phyloP scores from a whole-genome alignment of 2,329 filamentous ascomycete species.

The Trichoderma sp. region DNA sequence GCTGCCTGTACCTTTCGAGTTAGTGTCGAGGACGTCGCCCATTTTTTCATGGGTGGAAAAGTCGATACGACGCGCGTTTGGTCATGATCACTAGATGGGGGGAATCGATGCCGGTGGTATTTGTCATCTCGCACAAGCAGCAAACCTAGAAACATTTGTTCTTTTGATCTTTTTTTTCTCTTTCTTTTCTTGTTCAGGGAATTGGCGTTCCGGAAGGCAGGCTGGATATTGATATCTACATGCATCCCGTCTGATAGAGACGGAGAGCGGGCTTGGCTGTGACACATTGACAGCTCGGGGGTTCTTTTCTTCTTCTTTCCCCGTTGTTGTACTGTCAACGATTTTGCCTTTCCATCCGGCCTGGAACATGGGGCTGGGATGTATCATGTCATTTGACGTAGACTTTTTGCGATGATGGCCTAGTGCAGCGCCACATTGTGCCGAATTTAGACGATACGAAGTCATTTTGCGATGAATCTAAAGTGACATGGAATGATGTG shows the following conservation, averaged over 20 bases:
- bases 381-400: slow-evolving; percentile 15
- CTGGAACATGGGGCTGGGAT: slow-evolving; percentile 11
- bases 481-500: too few relatives aligned
- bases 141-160: neutral
- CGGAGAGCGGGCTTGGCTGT: neutral
- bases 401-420: slow-evolving; percentile 25
- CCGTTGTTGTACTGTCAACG: neutral
- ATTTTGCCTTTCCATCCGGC: neutral
- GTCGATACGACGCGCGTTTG: neutral
- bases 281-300: neutral
- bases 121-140: neutral
- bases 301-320: neutral
- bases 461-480: neutral
- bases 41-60: neutral
- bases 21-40: neutral
- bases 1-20: too few relatives aligned
- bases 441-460: slow-evolving; percentile 16
- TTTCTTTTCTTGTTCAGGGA: neutral
- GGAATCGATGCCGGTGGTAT: too few relatives aligned
- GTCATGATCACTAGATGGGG: neutral
- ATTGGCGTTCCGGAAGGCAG: slow-evolving; percentile 26
- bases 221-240: slow-evolving; percentile 15
- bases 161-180: neutral
- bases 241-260: neutral
- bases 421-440: slow-evolving; percentile 23